Evolutionary conservation across 495 filamentous ascomycete species (phyloP).

Genomic region (Penicillium bialowiezense): DNA sequence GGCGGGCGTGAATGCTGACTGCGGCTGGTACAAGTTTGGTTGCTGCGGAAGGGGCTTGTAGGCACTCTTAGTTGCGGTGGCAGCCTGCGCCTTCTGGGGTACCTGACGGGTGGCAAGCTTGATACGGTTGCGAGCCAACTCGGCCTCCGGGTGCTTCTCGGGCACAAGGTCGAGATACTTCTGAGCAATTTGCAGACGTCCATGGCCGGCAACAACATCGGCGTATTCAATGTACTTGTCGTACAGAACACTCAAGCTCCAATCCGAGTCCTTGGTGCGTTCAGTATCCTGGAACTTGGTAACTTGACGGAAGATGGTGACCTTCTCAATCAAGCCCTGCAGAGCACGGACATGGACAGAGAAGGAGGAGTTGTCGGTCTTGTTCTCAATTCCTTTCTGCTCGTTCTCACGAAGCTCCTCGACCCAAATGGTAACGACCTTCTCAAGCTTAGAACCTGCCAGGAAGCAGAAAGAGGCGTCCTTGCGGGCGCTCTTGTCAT

Average conservation of each 20-base stretch:
- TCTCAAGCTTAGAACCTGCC: slow-evolving; percentile 93
- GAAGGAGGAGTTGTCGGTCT: slow-evolving; percentile 72
- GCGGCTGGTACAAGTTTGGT: slow-evolving; percentile 39
- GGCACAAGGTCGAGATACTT: slow-evolving; percentile 90
- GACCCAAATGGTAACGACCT: slow-evolving; percentile 92
- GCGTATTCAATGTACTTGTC: slow-evolving; percentile 97
- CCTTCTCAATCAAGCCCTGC: slow-evolving; percentile 96
- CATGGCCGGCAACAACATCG: slow-evolving; percentile 88
- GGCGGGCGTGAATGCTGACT: slow-evolving; percentile 35
- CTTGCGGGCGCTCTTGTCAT: slow-evolving; percentile 61
- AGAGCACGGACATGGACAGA: slow-evolving; percentile 86
- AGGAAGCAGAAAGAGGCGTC: slow-evolving; percentile 96
- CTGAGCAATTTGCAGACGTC: slow-evolving; percentile 80
- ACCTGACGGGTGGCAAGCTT: slow-evolving; percentile 78
- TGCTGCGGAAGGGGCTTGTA: slow-evolving; percentile 39
- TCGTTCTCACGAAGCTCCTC: slow-evolving; percentile 81
- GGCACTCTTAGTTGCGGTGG: slow-evolving; percentile 19
- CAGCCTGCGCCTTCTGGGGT: slow-evolving; percentile 35
- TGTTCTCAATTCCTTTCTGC: slow-evolving; percentile 64
- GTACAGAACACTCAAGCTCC: slow-evolving; percentile 88
- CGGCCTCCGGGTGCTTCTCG: slow-evolving; percentile 79
- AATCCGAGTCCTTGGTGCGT: slow-evolving; percentile 62
- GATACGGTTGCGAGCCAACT: slow-evolving; percentile 82
- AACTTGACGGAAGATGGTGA: slow-evolving; percentile 92
- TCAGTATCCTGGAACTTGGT: slow-evolving; percentile 87